Evolutionary conservation across 768 basidiomycete species (phyloP), one percentile per base, ranked within the genome.

Genomic region (Clathrus columnatus): DNA sequence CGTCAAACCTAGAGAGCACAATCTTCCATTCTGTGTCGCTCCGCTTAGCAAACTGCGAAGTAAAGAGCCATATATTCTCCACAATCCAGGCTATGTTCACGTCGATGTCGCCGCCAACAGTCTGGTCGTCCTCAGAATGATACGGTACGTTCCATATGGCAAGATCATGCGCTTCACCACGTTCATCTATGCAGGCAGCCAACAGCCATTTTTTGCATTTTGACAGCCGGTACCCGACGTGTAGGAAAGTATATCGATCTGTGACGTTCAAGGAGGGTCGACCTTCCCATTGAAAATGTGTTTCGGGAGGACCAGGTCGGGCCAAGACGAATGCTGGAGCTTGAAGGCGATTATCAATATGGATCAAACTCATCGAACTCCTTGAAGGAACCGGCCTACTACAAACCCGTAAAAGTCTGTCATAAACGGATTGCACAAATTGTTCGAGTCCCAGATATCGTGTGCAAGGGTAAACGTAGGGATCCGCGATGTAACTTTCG

Each of bases 11-110:
- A 5, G 84, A 71, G 55, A 93, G 73, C 7, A 85, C 82, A 10
- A 92, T 69, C 50, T 84, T 76, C 91, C 91, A 93, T 64, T 92
- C 88, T 20, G 90, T 71, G 63, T 82, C 80, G 10, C 83, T 84
- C 58, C 73, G 79, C 62, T 74, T 75, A 10, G 83, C 80, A 61
- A 86, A 79, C 30, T 76, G 73, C 52, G 77, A 64, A 0, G 76
- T 78, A 67, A 92, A 88, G 14, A 75, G 74, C 88, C 89, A 91
- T 6, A 92, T 73, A 57, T 80, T 80, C 48, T 67, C 70, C 2
- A 84, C 75, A 3, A 80, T 67, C 57, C 79, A 79, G 14, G 68
- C 68, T 57, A 81, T 79, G 20, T 76, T 72, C 5, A 65, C 63
- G 14, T 72, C 70, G 8, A 76, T 74, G 43, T 79, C 78, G n/a